A percentile compares a stretch with the other conserved stretches of the same genome.
These are phyloP conservation scores for Cryptosporidium canis DNA, from an alignment of 169 alveolate species.

Conservation along the genomic window DNA sequence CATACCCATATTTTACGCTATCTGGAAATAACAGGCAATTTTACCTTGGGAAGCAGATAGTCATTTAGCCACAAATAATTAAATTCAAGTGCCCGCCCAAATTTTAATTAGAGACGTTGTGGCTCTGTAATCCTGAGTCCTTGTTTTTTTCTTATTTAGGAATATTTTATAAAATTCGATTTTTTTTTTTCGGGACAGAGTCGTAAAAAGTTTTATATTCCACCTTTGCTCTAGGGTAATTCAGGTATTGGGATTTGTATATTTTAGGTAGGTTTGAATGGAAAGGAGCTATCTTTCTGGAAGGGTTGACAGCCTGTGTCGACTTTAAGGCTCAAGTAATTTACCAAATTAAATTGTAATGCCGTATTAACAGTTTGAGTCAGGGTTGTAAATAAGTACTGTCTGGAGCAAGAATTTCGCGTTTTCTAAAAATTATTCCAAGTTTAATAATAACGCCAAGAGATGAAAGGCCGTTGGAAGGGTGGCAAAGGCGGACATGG, in stretches of 20 bases:
- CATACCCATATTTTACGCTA: neutral
- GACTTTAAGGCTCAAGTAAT: neutral
- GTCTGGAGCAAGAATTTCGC: neutral
- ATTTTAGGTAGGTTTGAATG: constrained; percentile 37
- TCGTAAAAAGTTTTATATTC: neutral
- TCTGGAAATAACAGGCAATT: constrained; percentile 18
- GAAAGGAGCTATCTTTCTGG: neutral
- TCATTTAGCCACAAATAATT: neutral
- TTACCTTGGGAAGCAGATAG: constrained; percentile 51
- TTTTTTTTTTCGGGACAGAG: neutral
- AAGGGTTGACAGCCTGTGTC: neutral
- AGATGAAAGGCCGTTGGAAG: constrained; percentile 72
- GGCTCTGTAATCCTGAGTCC: neutral
- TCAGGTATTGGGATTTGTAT: neutral
- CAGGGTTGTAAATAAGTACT: neutral
- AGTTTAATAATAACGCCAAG: neutral
- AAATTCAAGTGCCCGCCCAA: neutral
- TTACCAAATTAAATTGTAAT: neutral
- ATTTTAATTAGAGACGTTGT: constrained; percentile 5
- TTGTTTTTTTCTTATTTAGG: neutral
- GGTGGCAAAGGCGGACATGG: constrained; percentile 50
- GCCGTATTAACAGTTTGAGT: neutral
- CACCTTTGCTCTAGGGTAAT: neutral
- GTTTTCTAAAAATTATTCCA: neutral
- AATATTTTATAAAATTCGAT: neutral